A percentile compares a stretch with the other conserved stretches of the same genome.
These are phyloP conservation scores for Acanthamoeba lenticulata DNA, from an alignment of 208 protist genomes.

Conservation along the genomic window DNA sequence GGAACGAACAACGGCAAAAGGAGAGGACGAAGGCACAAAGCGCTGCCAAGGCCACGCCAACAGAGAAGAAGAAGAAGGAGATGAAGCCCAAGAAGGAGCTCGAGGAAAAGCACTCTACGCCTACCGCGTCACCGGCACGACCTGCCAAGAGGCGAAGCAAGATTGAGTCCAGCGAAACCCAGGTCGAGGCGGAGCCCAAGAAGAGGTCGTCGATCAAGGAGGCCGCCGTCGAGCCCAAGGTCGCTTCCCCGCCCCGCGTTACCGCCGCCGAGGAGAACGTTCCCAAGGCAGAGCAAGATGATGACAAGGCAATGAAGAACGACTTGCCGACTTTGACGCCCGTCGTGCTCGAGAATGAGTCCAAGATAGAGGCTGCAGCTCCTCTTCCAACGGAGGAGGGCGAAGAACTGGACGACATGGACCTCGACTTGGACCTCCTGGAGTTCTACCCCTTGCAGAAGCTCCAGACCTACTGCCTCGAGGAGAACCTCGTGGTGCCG, in stretches of 20 bases:
- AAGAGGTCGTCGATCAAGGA: too few species aligned
- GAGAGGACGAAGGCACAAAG: not conserved
- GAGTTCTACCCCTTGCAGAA: not conserved
- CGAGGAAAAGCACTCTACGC: not conserved
- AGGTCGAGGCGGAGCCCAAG: not conserved
- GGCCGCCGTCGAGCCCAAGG: too few species aligned
- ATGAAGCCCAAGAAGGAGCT: not conserved
- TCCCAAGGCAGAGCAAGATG: not conserved
- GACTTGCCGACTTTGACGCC: not conserved
- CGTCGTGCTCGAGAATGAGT: not conserved
- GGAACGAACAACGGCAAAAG: not conserved
- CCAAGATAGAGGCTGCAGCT: not conserved
- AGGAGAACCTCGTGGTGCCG: not conserved
- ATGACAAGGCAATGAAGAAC: not conserved
- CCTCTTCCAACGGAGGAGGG: too few species aligned
- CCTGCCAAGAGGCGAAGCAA: not conserved
- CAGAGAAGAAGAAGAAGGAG: not conserved
- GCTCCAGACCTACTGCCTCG: not conserved
- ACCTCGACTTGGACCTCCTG: not conserved
- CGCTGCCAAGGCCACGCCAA: too few species aligned
- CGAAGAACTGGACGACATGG: not conserved
- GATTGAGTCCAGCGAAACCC: too few species aligned
- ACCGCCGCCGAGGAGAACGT: not conserved
- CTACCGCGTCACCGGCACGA: not conserved
- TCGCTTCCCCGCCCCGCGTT: too few species aligned